Evolutionary conservation across 2,329 filamentous ascomycete genomes (phyloP), one percentile per base, ranked within the genome.

Genomic region (Ophiostoma angusticollis): DNA sequence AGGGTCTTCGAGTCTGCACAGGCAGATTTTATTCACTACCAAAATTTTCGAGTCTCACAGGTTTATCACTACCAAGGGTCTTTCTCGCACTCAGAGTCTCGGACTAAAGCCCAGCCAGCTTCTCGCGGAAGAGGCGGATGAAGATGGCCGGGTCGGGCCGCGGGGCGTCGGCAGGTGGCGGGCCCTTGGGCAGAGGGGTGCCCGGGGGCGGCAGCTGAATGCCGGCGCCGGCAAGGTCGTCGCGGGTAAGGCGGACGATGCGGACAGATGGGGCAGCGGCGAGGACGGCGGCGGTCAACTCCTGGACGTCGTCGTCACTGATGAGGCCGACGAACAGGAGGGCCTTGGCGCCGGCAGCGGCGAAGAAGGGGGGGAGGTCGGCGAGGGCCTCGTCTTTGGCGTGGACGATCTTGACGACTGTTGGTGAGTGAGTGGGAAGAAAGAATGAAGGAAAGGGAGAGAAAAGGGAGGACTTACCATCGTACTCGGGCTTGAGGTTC

Each of bases 371-470:
- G 5, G 41, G 41, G 5, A 43, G 37, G n/a, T 37, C 34, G 5
- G 29, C 23, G 3, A 37, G 13, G 3, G 41, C 41, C 14, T n/a
- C 30, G 6, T 34, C 37, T 25, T 43, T 43, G 37, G 25, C 18
- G 29, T 21, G 31, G 27, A n/a, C 17, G 25, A 43, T 23, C 17
- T 43, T 31, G 17, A 43, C 33, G 29, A 43, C 37, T 40, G 16
- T 25, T 23, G 27, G 28, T 5, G 23, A 6, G 9, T 6, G 22
- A 6, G 5, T 21, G 9, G 3, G 11, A 19, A n/a, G 21, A 14
- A 12, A 31, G 29, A 18, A 32, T 18, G 18, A 21, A 18, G 9
- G 5, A 2, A 11, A 13, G 1, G 2, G 19, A 6, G 9, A n/a
- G 14, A 24, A 11, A 21, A 9, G n/a, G 2, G 21, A 13, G 2